These are phyloP conservation scores for Backusella tarrabulga DNA, from an alignment of 192 early-diverging fungal species.

Conservation along the genomic window DNA sequence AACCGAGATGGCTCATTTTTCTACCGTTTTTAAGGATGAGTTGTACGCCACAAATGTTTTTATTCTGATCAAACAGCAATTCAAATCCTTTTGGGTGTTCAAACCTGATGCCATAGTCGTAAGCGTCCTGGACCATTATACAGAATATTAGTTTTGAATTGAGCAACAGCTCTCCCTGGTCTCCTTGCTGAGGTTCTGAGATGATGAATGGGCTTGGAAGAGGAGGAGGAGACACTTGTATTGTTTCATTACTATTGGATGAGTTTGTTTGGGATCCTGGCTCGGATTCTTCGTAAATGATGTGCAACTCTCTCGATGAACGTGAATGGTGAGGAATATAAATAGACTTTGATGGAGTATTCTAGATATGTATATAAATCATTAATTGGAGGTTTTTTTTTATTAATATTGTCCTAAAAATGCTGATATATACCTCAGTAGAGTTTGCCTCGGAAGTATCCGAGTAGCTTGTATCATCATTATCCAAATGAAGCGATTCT, in stretches of 20 bases:
- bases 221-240: background rate
- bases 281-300: constrained; percentile 1
- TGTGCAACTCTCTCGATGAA: background rate
- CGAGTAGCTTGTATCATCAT: background rate
- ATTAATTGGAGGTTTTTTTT: background rate
- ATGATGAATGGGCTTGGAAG: background rate
- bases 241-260: background rate
- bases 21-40: background rate
- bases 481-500: background rate
- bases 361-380: background rate
- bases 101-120: background rate
- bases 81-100: background rate
- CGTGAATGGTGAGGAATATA: background rate
- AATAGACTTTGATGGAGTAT: background rate
- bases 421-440: background rate
- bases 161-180: background rate
- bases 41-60: background rate
- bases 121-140: background rate
- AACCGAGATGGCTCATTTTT: background rate
- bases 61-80: background rate
- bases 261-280: background rate
- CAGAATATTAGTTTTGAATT: background rate
- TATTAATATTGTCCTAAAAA: background rate
- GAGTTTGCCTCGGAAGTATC: background rate
- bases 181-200: background rate